Conservation (phyloP, 257 asterid genomes). For the Solanum clarkiae region DNA sequence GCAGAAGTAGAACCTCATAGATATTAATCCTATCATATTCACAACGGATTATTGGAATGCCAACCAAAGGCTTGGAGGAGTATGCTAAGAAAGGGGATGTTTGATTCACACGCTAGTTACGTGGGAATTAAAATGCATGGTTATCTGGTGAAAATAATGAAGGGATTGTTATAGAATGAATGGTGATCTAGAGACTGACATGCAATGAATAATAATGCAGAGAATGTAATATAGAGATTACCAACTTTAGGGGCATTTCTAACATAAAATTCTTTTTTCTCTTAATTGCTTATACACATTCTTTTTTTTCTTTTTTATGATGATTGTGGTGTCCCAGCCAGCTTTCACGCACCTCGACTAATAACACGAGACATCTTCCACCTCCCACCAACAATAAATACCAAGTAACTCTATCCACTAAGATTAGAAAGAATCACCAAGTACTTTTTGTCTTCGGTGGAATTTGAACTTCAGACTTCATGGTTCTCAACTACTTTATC, state of each 20-base stretch:
- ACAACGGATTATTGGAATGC: not conserved
- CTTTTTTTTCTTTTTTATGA: not conserved
- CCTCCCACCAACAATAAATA: no score
- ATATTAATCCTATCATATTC: not conserved
- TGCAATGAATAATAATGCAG: not conserved
- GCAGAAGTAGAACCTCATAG: not conserved
- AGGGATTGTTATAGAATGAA: not conserved
- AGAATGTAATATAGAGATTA: not conserved
- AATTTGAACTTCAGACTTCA: no score
- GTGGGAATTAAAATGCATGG: not conserved
- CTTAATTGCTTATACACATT: not conserved
- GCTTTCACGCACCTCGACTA: no score
- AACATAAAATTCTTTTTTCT: not conserved
- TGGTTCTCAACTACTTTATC: no score
- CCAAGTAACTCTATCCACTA: no score
- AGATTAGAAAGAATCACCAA: no score
- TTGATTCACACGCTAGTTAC: not conserved
- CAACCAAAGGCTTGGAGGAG: not conserved
- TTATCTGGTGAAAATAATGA: not conserved
- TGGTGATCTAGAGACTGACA: not conserved
- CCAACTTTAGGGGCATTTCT: not conserved
- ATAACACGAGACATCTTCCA: no score
- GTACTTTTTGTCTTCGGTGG: no score
- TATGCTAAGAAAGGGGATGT: not conserved
- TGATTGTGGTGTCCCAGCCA: no score